Evolutionary conservation across 116 monocot genomes (phyloP).

Genomic region (Trichopus zeylanicus): DNA sequence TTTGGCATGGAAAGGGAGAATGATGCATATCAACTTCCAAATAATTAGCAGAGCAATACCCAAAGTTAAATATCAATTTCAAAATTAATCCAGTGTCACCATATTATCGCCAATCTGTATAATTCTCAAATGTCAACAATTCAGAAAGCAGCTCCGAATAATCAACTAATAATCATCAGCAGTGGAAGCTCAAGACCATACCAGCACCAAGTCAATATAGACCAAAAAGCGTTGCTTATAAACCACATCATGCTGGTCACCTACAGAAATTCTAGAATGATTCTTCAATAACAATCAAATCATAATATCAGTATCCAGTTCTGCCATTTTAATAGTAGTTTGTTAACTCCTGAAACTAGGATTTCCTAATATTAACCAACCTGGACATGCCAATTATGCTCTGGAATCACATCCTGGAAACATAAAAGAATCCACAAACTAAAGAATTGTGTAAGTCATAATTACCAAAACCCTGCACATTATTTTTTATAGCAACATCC

Average conservation of each 20-base stretch:
- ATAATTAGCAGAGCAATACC: too few relatives aligned
- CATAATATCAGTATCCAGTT: background rate
- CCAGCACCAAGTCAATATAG: background rate
- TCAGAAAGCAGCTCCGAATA: background rate
- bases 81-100: background rate
- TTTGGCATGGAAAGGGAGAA: too few relatives aligned
- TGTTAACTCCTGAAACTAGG: background rate
- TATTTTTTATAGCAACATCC: background rate
- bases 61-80: too few relatives aligned
- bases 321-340: background rate
- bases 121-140: background rate
- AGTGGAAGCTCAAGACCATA: background rate
- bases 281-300: background rate
- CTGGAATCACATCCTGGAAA: slow-evolving; percentile 2
- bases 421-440: background rate
- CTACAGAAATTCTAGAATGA: background rate
- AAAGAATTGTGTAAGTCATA: background rate
- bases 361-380: background rate
- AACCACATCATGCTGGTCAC: background rate
- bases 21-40: too few relatives aligned
- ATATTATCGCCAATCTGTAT: background rate
- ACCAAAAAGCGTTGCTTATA: background rate
- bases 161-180: background rate
- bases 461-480: background rate
- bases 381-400: background rate